These are phyloP conservation scores for Penicillium longicatenatum DNA, from an alignment of 495 filamentous ascomycete species.

Conservation along the genomic window DNA sequence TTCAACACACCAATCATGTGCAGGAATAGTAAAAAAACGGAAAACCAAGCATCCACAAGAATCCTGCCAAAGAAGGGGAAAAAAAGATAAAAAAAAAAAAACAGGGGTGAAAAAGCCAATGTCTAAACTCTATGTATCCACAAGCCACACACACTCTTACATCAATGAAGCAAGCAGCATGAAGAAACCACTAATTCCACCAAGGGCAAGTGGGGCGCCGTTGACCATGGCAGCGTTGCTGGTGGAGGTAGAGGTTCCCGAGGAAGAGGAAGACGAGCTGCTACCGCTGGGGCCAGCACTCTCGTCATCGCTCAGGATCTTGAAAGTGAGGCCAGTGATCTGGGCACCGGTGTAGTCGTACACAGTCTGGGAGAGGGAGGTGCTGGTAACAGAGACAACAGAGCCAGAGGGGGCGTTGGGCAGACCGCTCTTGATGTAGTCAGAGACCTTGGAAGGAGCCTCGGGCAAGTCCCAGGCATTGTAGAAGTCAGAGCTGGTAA, in stretches of 20 bases:
- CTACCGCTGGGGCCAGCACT: slow-evolving; percentile 56
- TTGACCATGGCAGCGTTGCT: slow-evolving; percentile 10
- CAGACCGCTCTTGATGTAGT: slow-evolving; percentile 57
- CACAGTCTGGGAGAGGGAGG: slow-evolving; percentile 52
- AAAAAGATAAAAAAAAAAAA: neutral
- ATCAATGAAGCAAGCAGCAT: slow-evolving; percentile 31
- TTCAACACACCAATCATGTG: slow-evolving; percentile 21
- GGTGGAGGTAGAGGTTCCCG: slow-evolving; percentile 37
- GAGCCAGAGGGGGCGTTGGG: slow-evolving; percentile 55
- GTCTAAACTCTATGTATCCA: neutral
- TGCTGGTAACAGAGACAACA: slow-evolving; percentile 58
- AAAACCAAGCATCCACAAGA: slow-evolving; percentile 8
- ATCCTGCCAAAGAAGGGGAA: slow-evolving; percentile 4
- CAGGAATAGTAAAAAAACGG: slow-evolving; percentile 12
- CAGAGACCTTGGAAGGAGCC: slow-evolving; percentile 50
- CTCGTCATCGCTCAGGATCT: slow-evolving; percentile 48
- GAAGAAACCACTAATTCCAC: slow-evolving; percentile 28
- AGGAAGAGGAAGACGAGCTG: slow-evolving; percentile 34
- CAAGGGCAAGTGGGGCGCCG: slow-evolving; percentile 23
- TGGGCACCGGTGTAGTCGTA: slow-evolving; percentile 55
- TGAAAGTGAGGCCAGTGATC: slow-evolving; percentile 57
- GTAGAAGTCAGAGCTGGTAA: slow-evolving; percentile 62
- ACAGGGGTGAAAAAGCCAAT: neutral
- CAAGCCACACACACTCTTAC: slow-evolving; percentile 10
- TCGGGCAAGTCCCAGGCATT: slow-evolving; percentile 75